Evolutionary conservation across 495 filamentous ascomycete genomes (phyloP).

Genomic region (Hypoxylon subgilvum): DNA sequence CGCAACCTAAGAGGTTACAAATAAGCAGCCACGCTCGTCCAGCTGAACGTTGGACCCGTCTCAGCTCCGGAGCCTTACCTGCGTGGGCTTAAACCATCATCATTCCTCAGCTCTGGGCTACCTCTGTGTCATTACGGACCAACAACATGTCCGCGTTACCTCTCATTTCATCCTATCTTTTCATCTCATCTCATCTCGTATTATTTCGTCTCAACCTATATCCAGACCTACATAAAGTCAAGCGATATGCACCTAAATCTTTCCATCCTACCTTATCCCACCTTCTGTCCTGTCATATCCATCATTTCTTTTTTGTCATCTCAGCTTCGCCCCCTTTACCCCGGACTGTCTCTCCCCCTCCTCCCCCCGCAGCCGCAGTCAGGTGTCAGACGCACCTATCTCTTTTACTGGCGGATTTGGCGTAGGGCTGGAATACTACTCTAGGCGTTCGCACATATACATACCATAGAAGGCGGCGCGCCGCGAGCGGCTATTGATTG

Average conservation of each 20-base stretch:
- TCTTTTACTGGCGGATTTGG: slow-evolving; percentile 17
- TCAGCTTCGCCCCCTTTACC: slow-evolving; percentile 9
- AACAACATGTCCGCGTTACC: slow-evolving; percentile 6
- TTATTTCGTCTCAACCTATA: too few relatives aligned
- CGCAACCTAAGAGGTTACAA: slow-evolving; percentile 32
- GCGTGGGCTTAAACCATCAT: background rate
- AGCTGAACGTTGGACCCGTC: slow-evolving; percentile 10
- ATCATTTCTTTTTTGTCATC: background rate
- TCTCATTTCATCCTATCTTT: too few relatives aligned
- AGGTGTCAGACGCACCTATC: background rate
- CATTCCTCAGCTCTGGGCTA: background rate
- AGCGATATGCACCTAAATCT: too few relatives aligned
- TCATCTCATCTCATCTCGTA: background rate
- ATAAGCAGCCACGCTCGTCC: slow-evolving; percentile 20
- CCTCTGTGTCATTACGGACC: background rate
- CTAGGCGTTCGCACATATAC: background rate
- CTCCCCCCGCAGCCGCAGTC: background rate
- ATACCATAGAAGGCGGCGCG: slow-evolving; percentile 14
- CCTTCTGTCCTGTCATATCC: too few relatives aligned
- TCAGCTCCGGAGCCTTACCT: slow-evolving; percentile 8
- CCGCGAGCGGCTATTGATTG: background rate
- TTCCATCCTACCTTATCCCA: too few relatives aligned
- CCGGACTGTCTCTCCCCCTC: slow-evolving; percentile 10
- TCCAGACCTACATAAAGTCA: background rate
- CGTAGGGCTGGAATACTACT: slow-evolving; percentile 33